Conservation (phyloP, 106 monocot species). For the Dendrobium huoshanense region DNA sequence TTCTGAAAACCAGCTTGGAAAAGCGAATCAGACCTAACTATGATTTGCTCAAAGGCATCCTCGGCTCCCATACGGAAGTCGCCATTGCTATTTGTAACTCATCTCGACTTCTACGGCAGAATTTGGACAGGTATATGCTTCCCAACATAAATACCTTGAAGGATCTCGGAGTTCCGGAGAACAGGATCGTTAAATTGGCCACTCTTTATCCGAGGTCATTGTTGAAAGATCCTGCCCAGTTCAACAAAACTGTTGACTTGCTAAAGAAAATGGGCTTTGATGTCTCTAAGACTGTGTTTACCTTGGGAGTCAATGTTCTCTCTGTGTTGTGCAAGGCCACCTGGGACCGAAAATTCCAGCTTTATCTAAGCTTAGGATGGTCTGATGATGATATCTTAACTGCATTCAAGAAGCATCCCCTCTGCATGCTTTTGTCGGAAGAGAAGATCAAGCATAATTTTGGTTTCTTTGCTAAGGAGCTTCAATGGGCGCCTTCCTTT, state of each 20-base stretch:
- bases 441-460: slow-evolving; percentile 20
- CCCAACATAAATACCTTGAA: slow-evolving; percentile 15
- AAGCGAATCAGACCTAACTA: slow-evolving; percentile 4
- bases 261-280: slow-evolving; percentile 12
- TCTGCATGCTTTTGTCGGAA: background rate
- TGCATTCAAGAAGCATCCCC: slow-evolving; percentile 22
- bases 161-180: background rate
- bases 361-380: slow-evolving; percentile 24
- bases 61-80: background rate
- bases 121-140: background rate
- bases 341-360: slow-evolving; percentile 15
- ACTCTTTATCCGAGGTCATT: background rate
- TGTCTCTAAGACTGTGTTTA: slow-evolving; percentile 10
- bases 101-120: background rate
- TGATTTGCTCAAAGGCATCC: slow-evolving; percentile 7
- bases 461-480: slow-evolving; percentile 22
- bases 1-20: slow-evolving; percentile 10
- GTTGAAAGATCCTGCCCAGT: background rate
- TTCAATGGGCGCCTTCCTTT: slow-evolving; percentile 11
- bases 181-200: background rate
- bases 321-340: background rate
- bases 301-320: slow-evolving; percentile 6
- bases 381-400: slow-evolving; percentile 13
- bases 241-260: background rate
- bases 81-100: background rate